phyloP scores from a whole-genome alignment of 1,284 basidiomycete species.

The Cryptococcus floricola region DNA sequence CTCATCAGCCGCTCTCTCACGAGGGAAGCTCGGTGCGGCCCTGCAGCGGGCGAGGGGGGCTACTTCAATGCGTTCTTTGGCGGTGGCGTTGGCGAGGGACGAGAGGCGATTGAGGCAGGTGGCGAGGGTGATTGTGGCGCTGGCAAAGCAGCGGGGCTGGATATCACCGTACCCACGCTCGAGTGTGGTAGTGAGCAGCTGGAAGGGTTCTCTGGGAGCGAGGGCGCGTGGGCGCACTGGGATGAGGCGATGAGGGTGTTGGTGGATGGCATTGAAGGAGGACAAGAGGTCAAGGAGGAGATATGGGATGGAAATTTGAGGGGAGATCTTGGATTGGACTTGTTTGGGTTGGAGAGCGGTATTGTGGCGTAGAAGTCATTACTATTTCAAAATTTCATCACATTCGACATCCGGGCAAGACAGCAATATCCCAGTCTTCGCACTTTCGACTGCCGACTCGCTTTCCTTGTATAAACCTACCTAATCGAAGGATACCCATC shows the following conservation, averaged over 20 bases:
- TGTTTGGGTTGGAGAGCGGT: neutral
- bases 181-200: neutral
- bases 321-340: neutral
- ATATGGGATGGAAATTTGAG: neutral
- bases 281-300: neutral
- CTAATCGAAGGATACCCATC: neutral
- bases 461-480: neutral
- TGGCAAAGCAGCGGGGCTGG: constrained; percentile 40
- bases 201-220: neutral
- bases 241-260: neutral
- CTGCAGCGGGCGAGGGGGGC: constrained; percentile 46
- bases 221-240: neutral
- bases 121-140: constrained; percentile 37
- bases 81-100: constrained; percentile 19
- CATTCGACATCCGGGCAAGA: neutral
- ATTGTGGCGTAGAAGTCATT: neutral
- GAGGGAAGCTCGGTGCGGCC: constrained; percentile 27
- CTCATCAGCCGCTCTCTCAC: constrained; percentile 11
- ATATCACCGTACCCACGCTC: neutral
- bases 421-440: neutral
- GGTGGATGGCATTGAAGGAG: neutral
- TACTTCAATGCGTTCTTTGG: constrained; percentile 11
- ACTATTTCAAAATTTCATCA: neutral
- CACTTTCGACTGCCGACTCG: neutral
- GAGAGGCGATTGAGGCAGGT: constrained; percentile 24